Evolutionary conservation across 1,284 basidiomycete genomes (phyloP).

Genomic region (Boletus semigastroideus): DNA sequence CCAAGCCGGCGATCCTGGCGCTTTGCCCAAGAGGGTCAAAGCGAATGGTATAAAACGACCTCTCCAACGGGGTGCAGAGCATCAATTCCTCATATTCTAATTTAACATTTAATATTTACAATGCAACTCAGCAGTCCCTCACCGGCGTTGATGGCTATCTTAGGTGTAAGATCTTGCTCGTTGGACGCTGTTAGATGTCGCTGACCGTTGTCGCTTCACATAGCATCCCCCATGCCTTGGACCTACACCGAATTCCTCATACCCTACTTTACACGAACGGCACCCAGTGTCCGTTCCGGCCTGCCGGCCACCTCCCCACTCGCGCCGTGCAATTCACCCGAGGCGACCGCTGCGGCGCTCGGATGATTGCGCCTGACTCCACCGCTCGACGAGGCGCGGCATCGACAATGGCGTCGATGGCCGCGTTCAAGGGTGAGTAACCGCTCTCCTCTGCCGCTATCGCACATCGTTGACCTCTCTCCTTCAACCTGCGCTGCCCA

Average conservation of each 20-base stretch:
- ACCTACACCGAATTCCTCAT: background rate
- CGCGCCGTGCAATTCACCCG: constrained; percentile 13
- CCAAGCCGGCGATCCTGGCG: background rate
- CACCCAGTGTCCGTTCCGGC: background rate
- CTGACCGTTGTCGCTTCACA: background rate
- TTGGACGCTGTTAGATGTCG: no score
- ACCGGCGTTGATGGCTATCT: constrained; percentile 5
- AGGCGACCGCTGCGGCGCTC: constrained; percentile 1
- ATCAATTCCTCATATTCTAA: background rate
- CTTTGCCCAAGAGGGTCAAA: background rate
- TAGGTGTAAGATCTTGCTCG: background rate
- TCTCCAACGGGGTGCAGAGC: background rate
- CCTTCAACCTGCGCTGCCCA: no score
- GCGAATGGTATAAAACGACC: background rate
- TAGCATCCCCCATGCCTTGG: constrained; percentile 12
- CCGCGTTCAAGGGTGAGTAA: no score
- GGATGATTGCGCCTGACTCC: background rate
- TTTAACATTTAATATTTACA: background rate
- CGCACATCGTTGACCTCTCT: no score
- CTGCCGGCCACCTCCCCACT: constrained; percentile 15
- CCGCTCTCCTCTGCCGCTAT: no score
- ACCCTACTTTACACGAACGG: constrained; percentile 8
- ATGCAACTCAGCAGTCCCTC: constrained; percentile 1
- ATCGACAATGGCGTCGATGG: constrained; percentile 8
- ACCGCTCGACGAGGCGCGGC: constrained; percentile 15